Conservation (phyloP, 352 stramenopile genomes). For the Globisporangium emineosum region DNA sequence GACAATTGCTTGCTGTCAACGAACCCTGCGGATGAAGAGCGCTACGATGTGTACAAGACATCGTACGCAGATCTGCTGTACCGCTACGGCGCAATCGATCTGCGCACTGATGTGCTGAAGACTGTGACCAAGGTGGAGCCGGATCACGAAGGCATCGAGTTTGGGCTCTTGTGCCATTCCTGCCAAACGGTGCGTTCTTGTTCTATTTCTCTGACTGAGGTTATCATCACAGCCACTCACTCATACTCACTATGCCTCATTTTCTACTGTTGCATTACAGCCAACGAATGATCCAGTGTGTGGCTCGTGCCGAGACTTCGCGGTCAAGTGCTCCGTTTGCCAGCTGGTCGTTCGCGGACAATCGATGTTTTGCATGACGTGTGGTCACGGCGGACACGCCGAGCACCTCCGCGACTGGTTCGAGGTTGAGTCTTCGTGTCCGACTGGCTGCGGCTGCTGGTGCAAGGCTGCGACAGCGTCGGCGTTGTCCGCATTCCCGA, state of each 20-base stretch:
- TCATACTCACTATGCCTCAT: not conserved
- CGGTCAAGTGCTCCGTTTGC: slow-evolving; percentile 76
- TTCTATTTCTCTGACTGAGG: not conserved
- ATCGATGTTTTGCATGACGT: slow-evolving; percentile 86
- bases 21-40: slow-evolving; percentile 43
- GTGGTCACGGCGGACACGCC: slow-evolving; percentile 75
- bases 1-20: slow-evolving; percentile 51
- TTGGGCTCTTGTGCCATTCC: slow-evolving; percentile 61
- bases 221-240: not conserved
- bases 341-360: slow-evolving; percentile 81
- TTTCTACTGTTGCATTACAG: slow-evolving; percentile 24
- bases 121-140: slow-evolving; percentile 26
- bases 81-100: slow-evolving; percentile 70
- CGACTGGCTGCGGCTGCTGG: slow-evolving; percentile 83
- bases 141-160: slow-evolving; percentile 48
- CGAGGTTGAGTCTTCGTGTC: slow-evolving; percentile 62
- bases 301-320: slow-evolving; percentile 64
- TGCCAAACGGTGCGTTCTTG: slow-evolving; percentile 52
- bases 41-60: slow-evolving; percentile 81
- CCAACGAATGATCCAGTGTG: slow-evolving; percentile 57
- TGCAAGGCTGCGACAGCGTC: slow-evolving; percentile 74
- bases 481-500: slow-evolving; percentile 24
- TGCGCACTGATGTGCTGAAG: slow-evolving; percentile 76
- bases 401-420: slow-evolving; percentile 80
- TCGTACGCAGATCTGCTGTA: slow-evolving; percentile 82